phyloP scores from a whole-genome alignment of 169 alveolate species.

The Eimeria brunetti region DNA sequence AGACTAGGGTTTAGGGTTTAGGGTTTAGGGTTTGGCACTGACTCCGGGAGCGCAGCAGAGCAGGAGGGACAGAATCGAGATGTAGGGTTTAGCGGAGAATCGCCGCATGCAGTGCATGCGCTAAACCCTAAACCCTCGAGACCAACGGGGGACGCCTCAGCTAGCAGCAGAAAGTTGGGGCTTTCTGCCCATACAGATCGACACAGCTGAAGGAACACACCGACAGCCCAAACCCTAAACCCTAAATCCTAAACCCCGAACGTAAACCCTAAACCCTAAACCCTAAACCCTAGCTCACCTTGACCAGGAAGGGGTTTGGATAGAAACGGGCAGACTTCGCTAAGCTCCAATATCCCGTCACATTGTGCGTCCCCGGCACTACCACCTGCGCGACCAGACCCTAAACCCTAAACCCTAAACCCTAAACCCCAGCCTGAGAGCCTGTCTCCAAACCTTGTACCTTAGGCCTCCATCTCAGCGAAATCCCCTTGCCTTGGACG shows the following conservation, averaged over 20 bases:
- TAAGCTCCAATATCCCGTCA: conserved; percentile 52
- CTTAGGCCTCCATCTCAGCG: neutral
- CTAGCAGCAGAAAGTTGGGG: conserved; percentile 91
- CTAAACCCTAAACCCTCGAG: conserved; percentile 30
- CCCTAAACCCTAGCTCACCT: conserved; percentile 66
- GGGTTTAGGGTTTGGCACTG: conserved; percentile 26
- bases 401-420: conserved; percentile 62
- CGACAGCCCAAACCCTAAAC: neutral
- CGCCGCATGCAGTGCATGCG: neutral
- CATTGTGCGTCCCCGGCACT: conserved; percentile 20
- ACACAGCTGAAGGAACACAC: conserved; percentile 73
- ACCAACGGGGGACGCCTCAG: conserved; percentile 81
- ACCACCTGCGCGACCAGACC: conserved; percentile 82
- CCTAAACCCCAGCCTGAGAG: neutral
- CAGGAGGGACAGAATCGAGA: neutral
- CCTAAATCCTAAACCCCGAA: too few relatives aligned
- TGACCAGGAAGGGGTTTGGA: conserved; percentile 92
- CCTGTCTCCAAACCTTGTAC: neutral
- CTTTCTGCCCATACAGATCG: conserved; percentile 88
- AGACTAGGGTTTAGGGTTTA: neutral
- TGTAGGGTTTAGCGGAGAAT: too few relatives aligned
- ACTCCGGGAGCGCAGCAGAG: neutral
- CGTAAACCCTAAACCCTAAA: conserved; percentile 46
- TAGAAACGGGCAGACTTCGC: conserved; percentile 13
- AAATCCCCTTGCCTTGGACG: neutral